Conservation (phyloP, 441 rosid species). For the Omphalea diandra region DNA sequence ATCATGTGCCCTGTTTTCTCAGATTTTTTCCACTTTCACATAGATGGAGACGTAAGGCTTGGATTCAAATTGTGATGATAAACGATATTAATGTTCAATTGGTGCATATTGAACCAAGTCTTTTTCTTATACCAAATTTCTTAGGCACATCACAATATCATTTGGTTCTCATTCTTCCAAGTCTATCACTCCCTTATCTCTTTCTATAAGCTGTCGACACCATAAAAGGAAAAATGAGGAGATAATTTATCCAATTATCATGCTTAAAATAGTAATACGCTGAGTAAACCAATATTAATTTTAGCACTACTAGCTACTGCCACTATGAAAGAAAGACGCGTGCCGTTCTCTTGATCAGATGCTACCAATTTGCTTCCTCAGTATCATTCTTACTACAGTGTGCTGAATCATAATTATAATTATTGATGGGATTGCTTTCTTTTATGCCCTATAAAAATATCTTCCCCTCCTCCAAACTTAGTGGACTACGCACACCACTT, state of each 20-base stretch:
- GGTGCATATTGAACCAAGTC: constrained; percentile 26
- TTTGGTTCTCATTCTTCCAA: constrained; percentile 57
- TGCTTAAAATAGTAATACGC: too few species aligned
- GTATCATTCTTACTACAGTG: background rate
- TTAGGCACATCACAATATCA: constrained; percentile 21
- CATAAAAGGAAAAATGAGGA: constrained; percentile 6
- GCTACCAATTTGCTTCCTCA: background rate
- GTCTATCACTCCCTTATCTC: constrained; percentile 36
- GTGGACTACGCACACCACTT: constrained; percentile 21
- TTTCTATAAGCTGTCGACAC: constrained; percentile 4
- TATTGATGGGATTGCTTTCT: constrained; percentile 14
- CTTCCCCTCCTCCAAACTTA: constrained; percentile 25
- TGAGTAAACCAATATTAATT: too few species aligned
- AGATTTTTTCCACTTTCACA: constrained; percentile 13
- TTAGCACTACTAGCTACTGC: too few species aligned
- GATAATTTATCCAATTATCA: background rate
- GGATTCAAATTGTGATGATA: too few species aligned
- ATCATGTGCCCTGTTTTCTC: constrained; percentile 37
- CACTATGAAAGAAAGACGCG: background rate
- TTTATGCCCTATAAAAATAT: constrained; percentile 26
- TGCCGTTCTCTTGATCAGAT: constrained; percentile 12
- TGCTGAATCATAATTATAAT: constrained; percentile 12
- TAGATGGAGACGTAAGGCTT: background rate
- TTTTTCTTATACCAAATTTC: background rate
- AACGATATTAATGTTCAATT: constrained; percentile 14